Percentiles rank a stretch among this genome's conserved stretches.
Evolutionary conservation across 306 rosid species (phyloP).

Genomic region (Sicyos baderoa): DNA sequence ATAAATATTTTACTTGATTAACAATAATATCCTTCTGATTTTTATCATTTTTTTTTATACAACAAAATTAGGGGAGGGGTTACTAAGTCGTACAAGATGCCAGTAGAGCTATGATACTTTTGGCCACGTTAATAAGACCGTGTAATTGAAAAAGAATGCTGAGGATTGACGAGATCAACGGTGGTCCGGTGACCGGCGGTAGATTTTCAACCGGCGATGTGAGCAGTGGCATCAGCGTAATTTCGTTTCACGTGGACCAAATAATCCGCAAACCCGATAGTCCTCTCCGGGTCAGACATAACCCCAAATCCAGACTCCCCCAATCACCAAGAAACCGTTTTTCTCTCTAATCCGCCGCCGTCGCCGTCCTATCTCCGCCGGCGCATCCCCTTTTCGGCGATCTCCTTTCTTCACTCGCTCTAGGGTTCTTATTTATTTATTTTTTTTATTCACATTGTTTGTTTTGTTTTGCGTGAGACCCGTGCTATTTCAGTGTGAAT

Average conservation of each 20-base stretch:
- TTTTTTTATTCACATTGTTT: no score
- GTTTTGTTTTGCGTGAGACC: not conserved
- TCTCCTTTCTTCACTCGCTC: not conserved
- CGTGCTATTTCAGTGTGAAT: slow-evolving; percentile 4
- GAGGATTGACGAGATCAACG: not conserved
- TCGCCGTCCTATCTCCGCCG: slow-evolving; percentile 6
- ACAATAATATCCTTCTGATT: no score
- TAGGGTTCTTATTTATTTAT: not conserved
- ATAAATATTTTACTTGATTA: no score
- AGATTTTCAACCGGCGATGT: slow-evolving; percentile 4
- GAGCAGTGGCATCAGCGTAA: slow-evolving; percentile 9
- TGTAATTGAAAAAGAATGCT: slow-evolving; percentile 3
- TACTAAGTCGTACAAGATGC: no score
- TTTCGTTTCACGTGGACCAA: slow-evolving; percentile 17
- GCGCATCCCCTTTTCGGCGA: not conserved
- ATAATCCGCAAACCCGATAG: not conserved
- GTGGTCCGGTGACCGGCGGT: not conserved
- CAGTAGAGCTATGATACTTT: no score
- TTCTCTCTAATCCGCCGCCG: slow-evolving; percentile 9
- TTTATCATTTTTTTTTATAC: no score
- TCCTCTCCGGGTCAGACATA: slow-evolving; percentile 15
- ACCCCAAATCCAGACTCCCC: slow-evolving; percentile 12
- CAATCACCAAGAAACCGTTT: slow-evolving; percentile 13
- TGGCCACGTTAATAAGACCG: no score
- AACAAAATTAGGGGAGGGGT: no score